A percentile compares a stretch with the other conserved stretches of the same genome.
Conservation (phyloP, 2,329 filamentous ascomycete genomes). For the Alternaria ethzedia region DNA sequence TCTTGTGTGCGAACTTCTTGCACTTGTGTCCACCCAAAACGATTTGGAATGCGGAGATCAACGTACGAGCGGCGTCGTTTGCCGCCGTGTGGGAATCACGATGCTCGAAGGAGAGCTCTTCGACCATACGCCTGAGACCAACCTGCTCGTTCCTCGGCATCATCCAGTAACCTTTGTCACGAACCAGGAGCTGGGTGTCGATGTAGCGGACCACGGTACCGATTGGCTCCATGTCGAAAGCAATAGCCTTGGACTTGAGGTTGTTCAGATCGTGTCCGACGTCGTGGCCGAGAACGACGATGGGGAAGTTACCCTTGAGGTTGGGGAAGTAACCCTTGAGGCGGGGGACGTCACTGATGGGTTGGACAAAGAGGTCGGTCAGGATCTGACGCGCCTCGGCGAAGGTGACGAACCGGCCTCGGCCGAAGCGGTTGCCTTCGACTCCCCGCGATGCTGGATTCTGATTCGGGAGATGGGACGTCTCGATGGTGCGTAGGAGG, state of each 20-base stretch:
- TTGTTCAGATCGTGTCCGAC: conserved; percentile 26
- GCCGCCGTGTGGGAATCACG: conserved; percentile 29
- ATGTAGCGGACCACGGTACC: conserved; percentile 23
- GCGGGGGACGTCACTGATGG: conserved; percentile 4
- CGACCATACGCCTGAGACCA: conserved; percentile 14
- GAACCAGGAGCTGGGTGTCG: conserved; percentile 32
- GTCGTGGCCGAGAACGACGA: conserved; percentile 34
- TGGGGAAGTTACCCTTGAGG: conserved; percentile 19
- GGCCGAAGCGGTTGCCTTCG: conserved; percentile 30
- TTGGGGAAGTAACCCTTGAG: conserved; percentile 11
- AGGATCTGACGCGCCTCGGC: conserved; percentile 16
- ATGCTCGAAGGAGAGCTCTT: conserved; percentile 17
- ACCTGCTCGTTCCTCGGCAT: conserved; percentile 10
- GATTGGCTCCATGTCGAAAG: conserved; percentile 15
- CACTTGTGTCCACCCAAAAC: background rate
- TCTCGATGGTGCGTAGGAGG: conserved; percentile 27
- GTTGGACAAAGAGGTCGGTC: conserved; percentile 17
- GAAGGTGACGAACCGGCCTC: conserved; percentile 25
- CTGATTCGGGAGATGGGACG: conserved; percentile 22
- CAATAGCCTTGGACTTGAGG: conserved; percentile 17
- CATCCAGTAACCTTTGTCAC: conserved; percentile 2
- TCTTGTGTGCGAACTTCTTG: background rate
- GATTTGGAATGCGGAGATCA: conserved; percentile 31
- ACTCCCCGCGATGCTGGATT: conserved; percentile 12
- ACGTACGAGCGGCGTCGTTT: conserved; percentile 30